These are phyloP conservation scores for Endotrypanum monterogeii DNA, from an alignment of 208 protist genomes.

Conservation along the genomic window DNA sequence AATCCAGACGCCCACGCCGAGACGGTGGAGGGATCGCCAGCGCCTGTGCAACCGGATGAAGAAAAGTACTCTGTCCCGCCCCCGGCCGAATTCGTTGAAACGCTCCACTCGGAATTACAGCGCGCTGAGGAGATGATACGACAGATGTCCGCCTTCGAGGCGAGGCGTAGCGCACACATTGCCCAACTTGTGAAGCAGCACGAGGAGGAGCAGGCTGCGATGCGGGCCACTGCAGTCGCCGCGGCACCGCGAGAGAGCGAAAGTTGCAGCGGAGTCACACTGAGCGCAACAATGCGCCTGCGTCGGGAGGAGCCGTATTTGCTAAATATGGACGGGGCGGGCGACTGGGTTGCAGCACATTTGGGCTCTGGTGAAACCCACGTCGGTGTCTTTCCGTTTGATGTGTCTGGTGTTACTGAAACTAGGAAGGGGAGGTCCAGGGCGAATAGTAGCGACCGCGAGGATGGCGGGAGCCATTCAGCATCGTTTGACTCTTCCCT, in stretches of 20 bases:
- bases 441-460: neutral
- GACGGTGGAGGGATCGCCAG: neutral
- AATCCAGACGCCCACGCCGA: neutral
- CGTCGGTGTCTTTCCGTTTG: constrained; percentile 33
- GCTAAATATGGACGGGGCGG: constrained; percentile 73
- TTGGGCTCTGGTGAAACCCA: constrained; percentile 36
- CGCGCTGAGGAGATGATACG: constrained; percentile 69
- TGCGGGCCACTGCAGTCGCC: constrained; percentile 2
- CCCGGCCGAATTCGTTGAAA: constrained; percentile 20
- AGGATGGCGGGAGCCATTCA: neutral
- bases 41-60: neutral
- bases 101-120: constrained; percentile 52
- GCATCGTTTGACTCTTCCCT: constrained; percentile 29
- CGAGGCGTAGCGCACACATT: constrained; percentile 28
- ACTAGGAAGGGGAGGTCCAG: neutral
- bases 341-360: constrained; percentile 73
- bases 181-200: constrained; percentile 20
- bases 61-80: neutral
- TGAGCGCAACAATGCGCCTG: constrained; percentile 30
- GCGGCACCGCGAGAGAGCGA: constrained; percentile 12
- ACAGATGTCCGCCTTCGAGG: constrained; percentile 45
- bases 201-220: constrained; percentile 23
- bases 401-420: too few species aligned
- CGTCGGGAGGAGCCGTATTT: constrained; percentile 53
- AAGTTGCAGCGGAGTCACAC: constrained; percentile 22